A percentile compares a stretch with the other conserved stretches of the same genome.
Evolutionary conservation across 1,139 yeast species (phyloP).

Genomic region (Saccharomyces uvarum): DNA sequence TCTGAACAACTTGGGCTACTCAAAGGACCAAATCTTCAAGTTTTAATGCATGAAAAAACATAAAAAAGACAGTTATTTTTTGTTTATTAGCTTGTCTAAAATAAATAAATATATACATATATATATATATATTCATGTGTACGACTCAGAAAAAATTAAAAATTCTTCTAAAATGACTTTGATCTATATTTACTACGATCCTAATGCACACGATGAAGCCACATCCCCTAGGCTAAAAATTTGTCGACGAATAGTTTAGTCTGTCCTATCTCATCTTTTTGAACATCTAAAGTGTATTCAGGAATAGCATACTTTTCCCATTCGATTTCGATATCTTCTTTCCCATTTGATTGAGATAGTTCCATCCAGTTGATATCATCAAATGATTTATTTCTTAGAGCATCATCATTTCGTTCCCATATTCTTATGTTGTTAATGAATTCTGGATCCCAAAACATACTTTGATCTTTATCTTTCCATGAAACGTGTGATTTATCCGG

Average conservation of each 20-base stretch:
- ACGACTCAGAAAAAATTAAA: not conserved
- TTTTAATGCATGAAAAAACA: slow-evolving; percentile 40
- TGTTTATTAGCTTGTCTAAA: not conserved
- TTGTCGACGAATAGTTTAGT: slow-evolving; percentile 7
- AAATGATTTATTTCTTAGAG: slow-evolving; percentile 1
- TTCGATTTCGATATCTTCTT: slow-evolving; percentile 4
- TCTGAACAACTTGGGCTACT: slow-evolving; percentile 79
- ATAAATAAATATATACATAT: not conserved
- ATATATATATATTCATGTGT: not conserved
- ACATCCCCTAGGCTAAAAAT: not conserved
- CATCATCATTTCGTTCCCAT: slow-evolving; percentile 10
- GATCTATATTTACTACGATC: not conserved
- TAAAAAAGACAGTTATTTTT: not conserved
- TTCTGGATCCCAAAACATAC: slow-evolving; percentile 37
- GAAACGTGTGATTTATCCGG: slow-evolving; percentile 27
- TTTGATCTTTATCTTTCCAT: slow-evolving; percentile 8
- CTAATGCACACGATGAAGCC: not conserved
- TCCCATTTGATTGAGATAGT: not conserved
- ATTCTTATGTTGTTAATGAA: slow-evolving; percentile 41
- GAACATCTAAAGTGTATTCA: slow-evolving; percentile 8
- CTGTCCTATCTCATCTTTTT: slow-evolving; percentile 12
- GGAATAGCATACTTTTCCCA: slow-evolving; percentile 16
- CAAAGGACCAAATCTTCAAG: slow-evolving; percentile 83
- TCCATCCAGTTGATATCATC: slow-evolving; percentile 6
- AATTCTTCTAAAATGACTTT: not conserved